A percentile compares a stretch with the other conserved stretches of the same genome.
Evolutionary conservation across 73 alveolate species (phyloP).

Genomic region (Effrenium voratum): DNA sequence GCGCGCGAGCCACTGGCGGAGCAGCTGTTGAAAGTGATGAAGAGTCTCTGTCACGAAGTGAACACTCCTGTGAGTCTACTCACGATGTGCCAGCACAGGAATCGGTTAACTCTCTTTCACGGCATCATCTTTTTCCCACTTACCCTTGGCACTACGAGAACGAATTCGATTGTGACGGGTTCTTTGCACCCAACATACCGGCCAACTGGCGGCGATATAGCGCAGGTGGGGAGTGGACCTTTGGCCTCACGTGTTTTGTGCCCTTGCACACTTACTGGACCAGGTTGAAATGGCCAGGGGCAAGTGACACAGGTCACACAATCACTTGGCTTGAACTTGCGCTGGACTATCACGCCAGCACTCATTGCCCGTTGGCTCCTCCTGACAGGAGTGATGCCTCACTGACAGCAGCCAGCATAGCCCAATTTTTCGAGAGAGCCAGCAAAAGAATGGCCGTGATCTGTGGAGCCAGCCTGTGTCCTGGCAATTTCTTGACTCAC

Average conservation of each 20-base stretch:
- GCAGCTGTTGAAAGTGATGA: background rate
- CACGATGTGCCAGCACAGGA: background rate
- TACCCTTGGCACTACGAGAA: background rate
- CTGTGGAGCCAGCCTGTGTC: background rate
- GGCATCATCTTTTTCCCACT: background rate
- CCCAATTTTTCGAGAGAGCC: background rate
- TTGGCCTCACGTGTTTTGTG: background rate
- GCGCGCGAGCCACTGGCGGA: background rate
- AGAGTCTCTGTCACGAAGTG: background rate
- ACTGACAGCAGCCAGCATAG: background rate
- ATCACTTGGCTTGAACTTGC: background rate
- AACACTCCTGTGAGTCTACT: background rate
- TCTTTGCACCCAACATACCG: background rate
- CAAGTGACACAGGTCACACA: background rate
- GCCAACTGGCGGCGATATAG: background rate
- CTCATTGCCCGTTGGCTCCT: background rate
- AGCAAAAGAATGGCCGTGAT: background rate
- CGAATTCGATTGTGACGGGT: background rate
- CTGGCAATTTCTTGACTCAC: too few species aligned
- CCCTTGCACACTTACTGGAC: background rate
- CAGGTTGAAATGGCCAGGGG: background rate
- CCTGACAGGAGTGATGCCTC: background rate
- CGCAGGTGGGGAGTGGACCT: background rate
- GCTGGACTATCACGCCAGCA: background rate
- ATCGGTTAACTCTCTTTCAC: too few species aligned